Evolutionary conservation across 1,284 basidiomycete species (phyloP).

Genomic region (Quambalaria eucalypti): DNA sequence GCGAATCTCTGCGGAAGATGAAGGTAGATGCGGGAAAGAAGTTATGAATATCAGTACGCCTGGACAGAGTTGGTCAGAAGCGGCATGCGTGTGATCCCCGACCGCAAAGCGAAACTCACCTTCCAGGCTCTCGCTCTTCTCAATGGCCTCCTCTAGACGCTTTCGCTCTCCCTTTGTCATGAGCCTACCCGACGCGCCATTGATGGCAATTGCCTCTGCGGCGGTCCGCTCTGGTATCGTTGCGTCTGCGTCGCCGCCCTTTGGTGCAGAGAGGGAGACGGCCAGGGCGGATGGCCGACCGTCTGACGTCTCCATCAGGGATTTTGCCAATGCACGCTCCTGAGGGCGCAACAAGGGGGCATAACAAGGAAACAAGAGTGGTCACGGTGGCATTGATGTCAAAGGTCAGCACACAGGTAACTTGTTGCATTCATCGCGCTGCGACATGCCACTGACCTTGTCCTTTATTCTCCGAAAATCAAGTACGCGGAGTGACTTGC

Average conservation of each 20-base stretch:
- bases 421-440: background rate
- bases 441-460: constrained; percentile 58
- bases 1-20: constrained; percentile 27
- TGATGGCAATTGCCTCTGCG: constrained; percentile 53
- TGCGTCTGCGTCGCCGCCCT: constrained; percentile 53
- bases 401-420: constrained; percentile 75
- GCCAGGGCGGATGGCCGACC: constrained; percentile 30
- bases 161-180: constrained; percentile 89
- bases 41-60: too few species aligned
- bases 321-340: constrained; percentile 26
- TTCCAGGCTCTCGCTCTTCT: constrained; percentile 78
- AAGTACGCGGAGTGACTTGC: constrained; percentile 67
- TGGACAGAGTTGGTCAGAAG: too few species aligned
- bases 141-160: constrained; percentile 79
- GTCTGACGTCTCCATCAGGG: constrained; percentile 31
- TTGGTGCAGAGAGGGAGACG: constrained; percentile 59
- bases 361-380: too few species aligned
- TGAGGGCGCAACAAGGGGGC: background rate
- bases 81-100: background rate
- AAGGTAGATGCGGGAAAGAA: too few species aligned
- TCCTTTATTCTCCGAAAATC: constrained; percentile 95
- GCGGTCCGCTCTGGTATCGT: constrained; percentile 42
- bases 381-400: too few species aligned
- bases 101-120: constrained; percentile 49
- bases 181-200: constrained; percentile 56